Base-by-base conservation (phyloP, 2,329 filamentous ascomycete species). In the Apiospora kogelbergensis region DNA sequence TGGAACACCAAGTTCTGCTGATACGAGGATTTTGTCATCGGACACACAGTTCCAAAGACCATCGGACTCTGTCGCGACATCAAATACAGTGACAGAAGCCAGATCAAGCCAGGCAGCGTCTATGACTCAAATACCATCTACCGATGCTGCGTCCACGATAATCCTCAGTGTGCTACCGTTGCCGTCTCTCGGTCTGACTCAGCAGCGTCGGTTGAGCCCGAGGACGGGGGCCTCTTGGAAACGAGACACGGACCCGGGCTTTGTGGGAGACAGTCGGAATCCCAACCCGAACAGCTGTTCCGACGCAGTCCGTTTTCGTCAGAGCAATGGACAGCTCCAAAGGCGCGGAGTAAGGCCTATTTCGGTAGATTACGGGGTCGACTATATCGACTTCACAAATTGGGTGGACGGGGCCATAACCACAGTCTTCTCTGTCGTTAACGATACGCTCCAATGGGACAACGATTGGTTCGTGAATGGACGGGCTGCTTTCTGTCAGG, bases 261-360 rank as follows among this genome's bases (percentile, higher is more conserved):
- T 72, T 33, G 63, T 74, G 6, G 72, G 72, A 13, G 65, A 70
- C 44, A 48, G 53, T 6, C 60, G 46, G 13, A 11, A 42, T 7
- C 67, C 63, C 6, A 69, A 70, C 15, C 37, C 69, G 24, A 24
- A 44, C 17, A 68, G 71, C 7, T 74, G 73, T n/a, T 67, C 70
- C 1, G 24, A 53, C 46, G 46, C 46, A 17, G 46, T 53, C 24
- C 24, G 46, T 30, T 53, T 30, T 6, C 46, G 46, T 22, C 46
- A 53, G 24, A 30, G 46, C 24, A 17, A 30, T 15, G 46, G 46
- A 24, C 46, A 30, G 3, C 24, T 53, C 24, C 46, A 53, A 26
- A 26, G 46, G 4, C 46, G 24, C 5, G 46, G 46, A 17, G n/a
- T n/a, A n/a, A 26, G 46, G 4, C 2, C 6, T 6, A 26, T 53